Evolutionary conservation across 208 protist species (phyloP).

Genomic region (Novymonas esmeraldas): DNA sequence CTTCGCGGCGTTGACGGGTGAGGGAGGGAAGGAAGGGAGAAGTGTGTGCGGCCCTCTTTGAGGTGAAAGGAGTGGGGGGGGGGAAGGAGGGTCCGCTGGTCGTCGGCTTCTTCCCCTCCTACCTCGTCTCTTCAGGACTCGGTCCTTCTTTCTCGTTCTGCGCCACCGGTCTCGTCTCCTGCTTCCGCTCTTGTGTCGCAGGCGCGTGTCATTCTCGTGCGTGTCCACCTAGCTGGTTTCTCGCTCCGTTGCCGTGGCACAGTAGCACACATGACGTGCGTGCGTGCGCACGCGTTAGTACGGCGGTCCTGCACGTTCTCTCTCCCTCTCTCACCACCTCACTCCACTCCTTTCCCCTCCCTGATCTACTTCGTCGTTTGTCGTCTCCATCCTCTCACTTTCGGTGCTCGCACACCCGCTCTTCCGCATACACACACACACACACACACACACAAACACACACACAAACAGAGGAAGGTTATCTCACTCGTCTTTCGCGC

Average conservation of each 20-base stretch:
- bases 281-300: too few species aligned
- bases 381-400: not conserved
- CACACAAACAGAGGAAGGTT: not conserved
- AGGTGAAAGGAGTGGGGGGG: not conserved
- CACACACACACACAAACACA: constrained; percentile 2
- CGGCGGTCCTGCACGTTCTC: not conserved
- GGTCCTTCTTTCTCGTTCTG: too few species aligned
- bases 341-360: not conserved
- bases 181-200: too few species aligned
- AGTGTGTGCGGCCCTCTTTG: not conserved
- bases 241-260: too few species aligned
- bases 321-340: not conserved
- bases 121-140: too few species aligned
- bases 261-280: too few species aligned
- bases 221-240: too few species aligned
- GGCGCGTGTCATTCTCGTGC: too few species aligned
- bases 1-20: too few species aligned
- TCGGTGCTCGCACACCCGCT: not conserved
- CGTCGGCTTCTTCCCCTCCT: not conserved
- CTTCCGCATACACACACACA: not conserved
- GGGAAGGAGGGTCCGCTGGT: not conserved
- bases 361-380: not conserved
- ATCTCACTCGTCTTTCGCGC: not conserved
- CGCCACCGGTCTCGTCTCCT: too few species aligned
- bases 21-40: too few species aligned